Evolutionary conservation across 495 filamentous ascomycete genomes (phyloP).

Genomic region (Extremus antarcticus): DNA sequence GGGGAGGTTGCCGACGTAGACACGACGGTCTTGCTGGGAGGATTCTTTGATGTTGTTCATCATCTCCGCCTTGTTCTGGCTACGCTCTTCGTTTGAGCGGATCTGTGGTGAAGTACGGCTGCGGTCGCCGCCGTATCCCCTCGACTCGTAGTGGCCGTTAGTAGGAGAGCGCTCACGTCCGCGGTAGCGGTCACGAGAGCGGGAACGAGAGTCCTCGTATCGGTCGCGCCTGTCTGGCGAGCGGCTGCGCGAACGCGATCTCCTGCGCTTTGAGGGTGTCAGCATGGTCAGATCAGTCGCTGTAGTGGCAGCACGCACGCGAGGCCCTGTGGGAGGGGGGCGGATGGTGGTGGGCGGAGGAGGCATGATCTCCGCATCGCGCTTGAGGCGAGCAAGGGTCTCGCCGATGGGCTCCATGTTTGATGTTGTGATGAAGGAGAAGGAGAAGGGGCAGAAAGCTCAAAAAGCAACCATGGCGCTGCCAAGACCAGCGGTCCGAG

Average conservation of each 20-base stretch:
- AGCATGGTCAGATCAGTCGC: neutral
- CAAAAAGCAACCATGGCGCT: neutral
- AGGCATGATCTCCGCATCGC: too few species aligned
- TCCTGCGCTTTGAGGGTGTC: neutral
- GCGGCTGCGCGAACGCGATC: neutral
- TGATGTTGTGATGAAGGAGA: neutral
- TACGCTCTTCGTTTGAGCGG: conserved; percentile 73
- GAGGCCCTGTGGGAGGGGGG: too few species aligned
- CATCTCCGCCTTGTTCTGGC: conserved; percentile 82
- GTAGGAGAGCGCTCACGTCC: conserved; percentile 74
- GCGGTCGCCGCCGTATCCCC: conserved; percentile 53
- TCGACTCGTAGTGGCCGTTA: conserved; percentile 59
- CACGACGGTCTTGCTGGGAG: conserved; percentile 95
- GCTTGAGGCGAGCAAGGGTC: too few species aligned
- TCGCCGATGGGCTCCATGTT: neutral
- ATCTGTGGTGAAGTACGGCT: conserved; percentile 53
- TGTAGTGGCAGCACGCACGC: too few species aligned
- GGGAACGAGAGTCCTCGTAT: conserved; percentile 44
- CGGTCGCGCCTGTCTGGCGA: neutral
- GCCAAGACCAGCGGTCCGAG: neutral
- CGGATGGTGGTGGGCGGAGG: too few species aligned
- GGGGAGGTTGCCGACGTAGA: conserved; percentile 97
- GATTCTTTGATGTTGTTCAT: conserved; percentile 86
- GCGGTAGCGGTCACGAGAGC: conserved; percentile 65
- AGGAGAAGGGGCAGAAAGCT: neutral